A percentile compares a stretch with the other conserved stretches of the same genome.
phyloP scores from a whole-genome alignment of 2,329 filamentous ascomycete genomes.

The Microsporum audouinii region DNA sequence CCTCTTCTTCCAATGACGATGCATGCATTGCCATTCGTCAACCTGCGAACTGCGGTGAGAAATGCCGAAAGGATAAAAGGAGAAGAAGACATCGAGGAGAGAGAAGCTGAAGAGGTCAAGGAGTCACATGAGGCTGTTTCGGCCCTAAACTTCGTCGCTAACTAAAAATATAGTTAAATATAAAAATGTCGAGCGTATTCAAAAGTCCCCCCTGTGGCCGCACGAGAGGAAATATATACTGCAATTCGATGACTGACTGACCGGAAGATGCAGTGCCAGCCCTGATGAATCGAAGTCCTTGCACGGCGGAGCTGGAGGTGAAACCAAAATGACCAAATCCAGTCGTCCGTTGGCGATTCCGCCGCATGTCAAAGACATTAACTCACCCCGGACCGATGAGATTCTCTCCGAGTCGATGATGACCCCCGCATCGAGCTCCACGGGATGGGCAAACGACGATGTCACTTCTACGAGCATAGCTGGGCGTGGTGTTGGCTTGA shows the following conservation, averaged over 20 bases:
- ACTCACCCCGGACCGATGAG: background rate
- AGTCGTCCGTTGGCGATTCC: background rate
- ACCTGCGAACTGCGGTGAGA: background rate
- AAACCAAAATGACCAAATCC: conserved; percentile 1
- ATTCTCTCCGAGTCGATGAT: conserved; percentile 17
- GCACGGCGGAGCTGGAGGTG: background rate
- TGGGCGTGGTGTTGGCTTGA: conserved; percentile 12
- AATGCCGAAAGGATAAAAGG: background rate
- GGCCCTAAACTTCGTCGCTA: background rate
- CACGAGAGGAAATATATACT: background rate
- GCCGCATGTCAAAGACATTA: background rate
- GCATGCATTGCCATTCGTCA: background rate
- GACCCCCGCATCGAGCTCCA: conserved; percentile 27
- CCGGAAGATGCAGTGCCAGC: background rate
- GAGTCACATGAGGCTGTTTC: background rate
- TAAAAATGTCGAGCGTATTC: background rate
- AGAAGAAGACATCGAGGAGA: background rate
- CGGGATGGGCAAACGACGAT: conserved; percentile 16
- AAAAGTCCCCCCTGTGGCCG: background rate
- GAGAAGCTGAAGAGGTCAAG: background rate
- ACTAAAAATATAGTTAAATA: background rate
- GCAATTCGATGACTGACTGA: background rate
- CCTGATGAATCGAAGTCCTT: background rate
- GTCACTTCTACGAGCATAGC: conserved; percentile 3
- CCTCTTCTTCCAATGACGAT: background rate